These are phyloP conservation scores for Candida ipomoeae DNA, from an alignment of 805 yeast genomes.

Conservation along the genomic window DNA sequence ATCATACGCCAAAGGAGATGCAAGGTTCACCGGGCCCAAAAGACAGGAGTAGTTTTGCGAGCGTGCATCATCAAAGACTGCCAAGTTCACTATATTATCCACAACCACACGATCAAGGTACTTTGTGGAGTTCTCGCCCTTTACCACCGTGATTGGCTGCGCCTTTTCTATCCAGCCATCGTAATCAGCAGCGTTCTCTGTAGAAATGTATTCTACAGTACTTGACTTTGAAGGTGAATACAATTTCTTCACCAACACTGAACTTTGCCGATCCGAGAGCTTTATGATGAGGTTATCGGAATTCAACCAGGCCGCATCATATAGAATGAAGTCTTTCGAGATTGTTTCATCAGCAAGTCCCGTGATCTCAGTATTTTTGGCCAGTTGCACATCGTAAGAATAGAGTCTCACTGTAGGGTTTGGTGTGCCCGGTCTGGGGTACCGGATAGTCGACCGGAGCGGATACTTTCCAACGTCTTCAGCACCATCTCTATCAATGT, in stretches of 20 bases:
- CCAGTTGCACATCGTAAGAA: constrained; percentile 30
- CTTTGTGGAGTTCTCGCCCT: constrained; percentile 4
- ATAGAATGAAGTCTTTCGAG: constrained; percentile 18
- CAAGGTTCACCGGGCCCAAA: constrained; percentile 17
- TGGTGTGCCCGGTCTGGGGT: constrained; percentile 69
- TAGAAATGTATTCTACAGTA: constrained; percentile 4
- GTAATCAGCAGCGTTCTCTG: constrained; percentile 12
- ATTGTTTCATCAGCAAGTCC: constrained; percentile 8
- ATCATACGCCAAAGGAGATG: constrained; percentile 17
- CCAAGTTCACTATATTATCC: constrained; percentile 16
- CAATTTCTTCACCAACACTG: constrained; percentile 14
- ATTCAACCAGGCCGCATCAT: constrained; percentile 22
- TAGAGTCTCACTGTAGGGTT: constrained; percentile 54
- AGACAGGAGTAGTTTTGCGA: constrained; percentile 13
- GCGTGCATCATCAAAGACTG: constrained; percentile 17
- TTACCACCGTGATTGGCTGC: constrained; percentile 12
- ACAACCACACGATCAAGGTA: constrained; percentile 24
- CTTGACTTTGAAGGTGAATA: constrained; percentile 8
- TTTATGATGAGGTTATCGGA: constrained; percentile 15
- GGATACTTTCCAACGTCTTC: constrained; percentile 45
- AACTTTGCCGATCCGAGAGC: constrained; percentile 22
- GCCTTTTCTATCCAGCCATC: constrained; percentile 25
- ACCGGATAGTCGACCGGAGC: constrained; percentile 42
- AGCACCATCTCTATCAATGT: background rate
- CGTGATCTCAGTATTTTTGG: constrained; percentile 20